A percentile compares a stretch with the other conserved stretches of the same genome.
phyloP scores from a whole-genome alignment of 164 flowering plant genomes.

The Amborella trichopoda region DNA sequence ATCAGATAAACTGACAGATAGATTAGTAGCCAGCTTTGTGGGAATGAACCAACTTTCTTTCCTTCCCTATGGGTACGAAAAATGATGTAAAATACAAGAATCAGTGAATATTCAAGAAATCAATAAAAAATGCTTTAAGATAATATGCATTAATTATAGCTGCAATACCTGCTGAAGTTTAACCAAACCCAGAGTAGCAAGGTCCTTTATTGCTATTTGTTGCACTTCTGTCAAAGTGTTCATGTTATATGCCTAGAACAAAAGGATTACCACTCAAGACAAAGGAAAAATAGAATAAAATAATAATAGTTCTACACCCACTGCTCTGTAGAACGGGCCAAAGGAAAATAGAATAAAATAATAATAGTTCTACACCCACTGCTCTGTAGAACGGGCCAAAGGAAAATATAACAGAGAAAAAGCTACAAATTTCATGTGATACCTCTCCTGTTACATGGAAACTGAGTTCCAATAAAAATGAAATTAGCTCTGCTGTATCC shows the following conservation, averaged over 20 bases:
- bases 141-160: neutral
- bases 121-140: neutral
- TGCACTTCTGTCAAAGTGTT: conserved; percentile 70
- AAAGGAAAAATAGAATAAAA: too few species aligned
- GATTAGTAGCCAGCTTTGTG: conserved; percentile 83
- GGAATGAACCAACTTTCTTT: conserved; percentile 98
- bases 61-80: conserved; percentile 52
- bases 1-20: conserved; percentile 85
- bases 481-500: conserved; percentile 77
- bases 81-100: conserved; percentile 2
- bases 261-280: too few species aligned
- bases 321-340: too few species aligned
- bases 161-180: conserved; percentile 76
- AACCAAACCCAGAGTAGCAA: conserved; percentile 80
- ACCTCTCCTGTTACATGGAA: conserved; percentile 93
- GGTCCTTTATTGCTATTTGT: conserved; percentile 51
- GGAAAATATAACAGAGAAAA: too few species aligned
- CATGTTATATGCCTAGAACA: conserved; percentile 61
- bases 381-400: too few species aligned
- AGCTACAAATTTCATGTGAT: too few species aligned
- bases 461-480: conserved; percentile 88
- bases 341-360: too few species aligned
- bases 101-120: neutral
- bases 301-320: too few species aligned
- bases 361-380: too few species aligned